phyloP scores from a whole-genome alignment of 805 yeast species.

The Saturnispora mendoncae region DNA sequence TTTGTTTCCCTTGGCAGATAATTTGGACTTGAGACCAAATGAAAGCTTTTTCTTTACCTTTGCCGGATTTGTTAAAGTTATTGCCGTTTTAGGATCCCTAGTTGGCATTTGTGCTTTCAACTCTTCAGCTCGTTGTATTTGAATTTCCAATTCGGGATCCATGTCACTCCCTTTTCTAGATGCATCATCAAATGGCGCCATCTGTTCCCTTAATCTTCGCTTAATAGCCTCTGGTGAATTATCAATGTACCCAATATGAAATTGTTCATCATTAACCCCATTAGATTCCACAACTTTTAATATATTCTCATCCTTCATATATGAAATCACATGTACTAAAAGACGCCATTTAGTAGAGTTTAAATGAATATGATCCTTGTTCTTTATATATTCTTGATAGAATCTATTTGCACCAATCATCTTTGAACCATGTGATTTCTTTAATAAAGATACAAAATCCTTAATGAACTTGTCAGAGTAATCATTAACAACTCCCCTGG shows the following conservation, averaged over 20 bases:
- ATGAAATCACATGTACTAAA: slow-evolving; percentile 56
- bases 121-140: slow-evolving; percentile 39
- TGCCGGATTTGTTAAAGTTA: not conserved
- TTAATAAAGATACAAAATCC: slow-evolving; percentile 56
- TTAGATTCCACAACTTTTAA: slow-evolving; percentile 30
- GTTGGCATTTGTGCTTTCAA: slow-evolving; percentile 1
- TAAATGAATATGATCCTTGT: slow-evolving; percentile 81
- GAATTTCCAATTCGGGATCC: slow-evolving; percentile 26
- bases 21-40: slow-evolving; percentile 3
- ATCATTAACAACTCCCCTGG: slow-evolving; percentile 34
- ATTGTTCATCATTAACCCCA: slow-evolving; percentile 28
- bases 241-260: slow-evolving; percentile 43
- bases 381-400: slow-evolving; percentile 81
- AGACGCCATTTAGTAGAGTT: slow-evolving; percentile 78
- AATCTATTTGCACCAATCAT: slow-evolving; percentile 71
- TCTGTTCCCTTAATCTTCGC: too few relatives aligned
- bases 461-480: slow-evolving; percentile 52
- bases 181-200: too few relatives aligned
- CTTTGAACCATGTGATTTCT: slow-evolving; percentile 73
- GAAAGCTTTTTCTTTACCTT: slow-evolving; percentile 1
- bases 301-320: slow-evolving; percentile 47
- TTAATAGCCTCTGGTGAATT: slow-evolving; percentile 40
- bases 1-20: not conserved
- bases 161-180: too few relatives aligned
- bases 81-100: too few relatives aligned